Percentiles rank a stretch among this genome's conserved stretches.
Evolutionary conservation across 352 stramenopile species (phyloP).

Genomic region (Phytopythium boreale): DNA sequence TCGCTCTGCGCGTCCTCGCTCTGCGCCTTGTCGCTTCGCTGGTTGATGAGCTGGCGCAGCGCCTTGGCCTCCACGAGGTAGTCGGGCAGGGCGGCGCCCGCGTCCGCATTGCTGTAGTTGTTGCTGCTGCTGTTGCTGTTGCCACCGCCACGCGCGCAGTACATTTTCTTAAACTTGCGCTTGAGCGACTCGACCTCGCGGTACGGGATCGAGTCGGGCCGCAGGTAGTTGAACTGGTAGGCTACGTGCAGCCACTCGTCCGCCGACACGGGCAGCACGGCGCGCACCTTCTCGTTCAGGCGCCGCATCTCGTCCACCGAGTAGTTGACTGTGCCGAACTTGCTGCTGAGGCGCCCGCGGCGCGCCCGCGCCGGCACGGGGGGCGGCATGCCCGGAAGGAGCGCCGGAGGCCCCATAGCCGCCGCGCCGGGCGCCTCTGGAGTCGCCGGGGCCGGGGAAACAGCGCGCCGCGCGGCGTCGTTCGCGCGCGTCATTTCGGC

Average conservation of each 20-base stretch:
- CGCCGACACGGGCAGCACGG: slow-evolving; percentile 39
- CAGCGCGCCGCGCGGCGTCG: not conserved
- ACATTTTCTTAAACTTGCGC: slow-evolving; percentile 77
- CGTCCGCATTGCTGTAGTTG: slow-evolving; percentile 4
- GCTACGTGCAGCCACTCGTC: slow-evolving; percentile 67
- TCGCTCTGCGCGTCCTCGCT: slow-evolving; percentile 12
- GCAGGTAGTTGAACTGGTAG: slow-evolving; percentile 66
- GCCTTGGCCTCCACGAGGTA: slow-evolving; percentile 55
- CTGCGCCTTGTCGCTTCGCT: slow-evolving; percentile 34
- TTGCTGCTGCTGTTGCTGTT: not conserved
- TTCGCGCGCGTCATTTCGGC: slow-evolving; percentile 8
- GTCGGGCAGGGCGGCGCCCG: slow-evolving; percentile 27
- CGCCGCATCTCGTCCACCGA: slow-evolving; percentile 66
- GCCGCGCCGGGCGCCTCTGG: not conserved
- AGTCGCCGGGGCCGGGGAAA: not conserved
- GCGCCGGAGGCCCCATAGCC: not conserved
- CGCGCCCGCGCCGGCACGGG: slow-evolving; percentile 5
- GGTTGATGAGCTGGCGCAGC: slow-evolving; percentile 43
- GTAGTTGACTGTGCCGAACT: slow-evolving; percentile 69
- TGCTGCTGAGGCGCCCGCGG: slow-evolving; percentile 42
- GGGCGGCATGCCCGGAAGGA: slow-evolving; percentile 5
- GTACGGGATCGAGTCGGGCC: slow-evolving; percentile 57
- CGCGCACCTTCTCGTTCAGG: slow-evolving; percentile 54
- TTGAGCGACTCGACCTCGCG: slow-evolving; percentile 61
- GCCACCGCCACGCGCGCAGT: slow-evolving; percentile 24